A percentile compares a stretch with the other conserved stretches of the same genome.
Evolutionary conservation across 2,329 filamentous ascomycete genomes (phyloP).

Genomic region (Calonectria hawksworthii): DNA sequence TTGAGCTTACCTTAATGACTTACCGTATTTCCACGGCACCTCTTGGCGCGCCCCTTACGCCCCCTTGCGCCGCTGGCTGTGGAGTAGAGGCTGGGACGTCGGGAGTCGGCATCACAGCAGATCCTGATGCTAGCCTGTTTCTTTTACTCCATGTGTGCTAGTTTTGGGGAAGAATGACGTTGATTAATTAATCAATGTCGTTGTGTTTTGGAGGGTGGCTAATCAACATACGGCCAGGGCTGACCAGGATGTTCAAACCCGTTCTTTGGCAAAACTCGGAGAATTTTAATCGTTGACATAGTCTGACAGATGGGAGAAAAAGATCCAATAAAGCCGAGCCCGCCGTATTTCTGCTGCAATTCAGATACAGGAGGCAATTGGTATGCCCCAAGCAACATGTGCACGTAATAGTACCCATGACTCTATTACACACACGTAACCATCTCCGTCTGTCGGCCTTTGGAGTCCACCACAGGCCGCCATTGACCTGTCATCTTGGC

Average conservation of each 20-base stretch:
- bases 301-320: background rate
- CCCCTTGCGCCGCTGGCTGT: conserved; percentile 16
- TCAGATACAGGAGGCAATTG: too few species aligned
- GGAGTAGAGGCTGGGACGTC: conserved; percentile 9
- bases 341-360: too few species aligned
- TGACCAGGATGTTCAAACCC: background rate
- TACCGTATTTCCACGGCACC: conserved; percentile 9
- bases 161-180: background rate
- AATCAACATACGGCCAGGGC: background rate
- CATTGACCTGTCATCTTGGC: background rate
- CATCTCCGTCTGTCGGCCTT: background rate
- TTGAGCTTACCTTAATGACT: conserved; percentile 10
- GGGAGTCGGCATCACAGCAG: conserved; percentile 18
- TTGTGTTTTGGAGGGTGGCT: background rate
- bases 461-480: background rate
- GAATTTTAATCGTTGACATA: background rate
- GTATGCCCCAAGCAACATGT: background rate
- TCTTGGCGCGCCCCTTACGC: conserved; percentile 12
- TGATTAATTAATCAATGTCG: background rate
- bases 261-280: background rate
- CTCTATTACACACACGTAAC: background rate
- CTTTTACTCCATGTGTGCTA: background rate
- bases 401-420: background rate
- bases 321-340: background rate
- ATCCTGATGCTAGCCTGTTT: background rate